Evolutionary conservation across 345 rosid genomes (phyloP), one percentile per base, ranked within the genome.

Genomic region (Eutrema japonicum): DNA sequence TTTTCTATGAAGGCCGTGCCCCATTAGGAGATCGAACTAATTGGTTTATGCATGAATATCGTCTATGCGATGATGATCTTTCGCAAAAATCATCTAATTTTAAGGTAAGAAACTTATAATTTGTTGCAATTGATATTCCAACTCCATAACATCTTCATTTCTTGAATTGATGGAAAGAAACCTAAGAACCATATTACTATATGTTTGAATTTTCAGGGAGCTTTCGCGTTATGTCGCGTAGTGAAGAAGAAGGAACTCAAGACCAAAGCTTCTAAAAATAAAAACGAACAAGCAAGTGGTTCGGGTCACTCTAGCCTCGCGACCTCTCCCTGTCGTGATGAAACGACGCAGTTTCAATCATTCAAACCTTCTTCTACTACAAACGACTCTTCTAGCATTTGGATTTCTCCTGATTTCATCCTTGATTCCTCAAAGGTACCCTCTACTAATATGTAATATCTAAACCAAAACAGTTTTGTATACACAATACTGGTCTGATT

Each of bases 391-490:
- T 78, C 84, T 7, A 78, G 69, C 64, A 42, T 81, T 54, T 87
- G 89, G 92, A 82, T 89, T 70, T 87, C 92, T 13, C 91, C 90
- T 64, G 96, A 87, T 40, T 76, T 84, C 36, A 86, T 93, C 69
- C 91, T 90, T 62, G 96, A 90, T 70, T 87, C 98, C 33, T 87
- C 97, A 22, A 93, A 88, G 93, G 96, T 89, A 76, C 8, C 0
- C 41, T 52, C 33, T 59, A 37, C 40, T 8, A 30, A 4, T 37
- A 37, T 7, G 8, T 37, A 10, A 3, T 29, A 52, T 45, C 12
- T 68, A 41, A 66, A 60, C 47, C 36, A 42, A 49, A 33, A 36
- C 10, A 10, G 5, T 57, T 58, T 68, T 50, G 56, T 42, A 26
- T 7, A 68, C 13, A 26, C 27, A 8, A 27, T 6, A 16, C 2